phyloP scores from a whole-genome alignment of 2,329 filamentous ascomycete genomes.

The Cadophora malorum region DNA sequence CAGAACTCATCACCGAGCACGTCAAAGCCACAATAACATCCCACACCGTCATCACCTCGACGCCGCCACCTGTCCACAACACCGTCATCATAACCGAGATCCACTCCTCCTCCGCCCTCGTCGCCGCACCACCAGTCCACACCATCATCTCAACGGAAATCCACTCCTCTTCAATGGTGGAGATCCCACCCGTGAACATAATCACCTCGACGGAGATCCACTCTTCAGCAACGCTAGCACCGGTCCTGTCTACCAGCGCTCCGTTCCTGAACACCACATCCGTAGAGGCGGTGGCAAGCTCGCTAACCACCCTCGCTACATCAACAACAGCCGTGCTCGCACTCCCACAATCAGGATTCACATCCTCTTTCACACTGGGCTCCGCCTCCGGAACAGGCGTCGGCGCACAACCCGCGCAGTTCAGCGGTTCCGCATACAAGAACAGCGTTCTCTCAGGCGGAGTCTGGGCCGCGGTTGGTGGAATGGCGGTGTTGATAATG shows the following conservation, averaged over 20 bases:
- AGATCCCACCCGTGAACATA: neutral
- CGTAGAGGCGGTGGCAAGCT: neutral
- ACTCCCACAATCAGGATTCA: conserved; percentile 17
- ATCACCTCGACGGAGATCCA: conserved; percentile 11
- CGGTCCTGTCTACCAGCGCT: neutral
- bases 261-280: conserved; percentile 8
- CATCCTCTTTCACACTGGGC: conserved; percentile 10
- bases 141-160: conserved; percentile 11
- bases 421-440: conserved; percentile 9
- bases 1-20: conserved; percentile 14
- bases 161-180: conserved; percentile 1
- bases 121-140: neutral
- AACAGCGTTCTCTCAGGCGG: conserved; percentile 1
- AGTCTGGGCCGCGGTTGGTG: conserved; percentile 12
- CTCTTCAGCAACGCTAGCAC: conserved; percentile 1
- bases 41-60: neutral
- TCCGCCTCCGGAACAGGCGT: conserved; percentile 14
- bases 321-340: neutral
- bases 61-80: conserved; percentile 2
- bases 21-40: conserved; percentile 13
- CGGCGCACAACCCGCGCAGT: conserved; percentile 1
- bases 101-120: conserved; percentile 3
- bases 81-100: conserved; percentile 15
- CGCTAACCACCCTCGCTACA: conserved; percentile 14
- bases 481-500: conserved; percentile 13